These are phyloP conservation scores for Microbotryomycetes sp. DNA, from an alignment of 1,284 basidiomycete genomes.

Conservation along the genomic window DNA sequence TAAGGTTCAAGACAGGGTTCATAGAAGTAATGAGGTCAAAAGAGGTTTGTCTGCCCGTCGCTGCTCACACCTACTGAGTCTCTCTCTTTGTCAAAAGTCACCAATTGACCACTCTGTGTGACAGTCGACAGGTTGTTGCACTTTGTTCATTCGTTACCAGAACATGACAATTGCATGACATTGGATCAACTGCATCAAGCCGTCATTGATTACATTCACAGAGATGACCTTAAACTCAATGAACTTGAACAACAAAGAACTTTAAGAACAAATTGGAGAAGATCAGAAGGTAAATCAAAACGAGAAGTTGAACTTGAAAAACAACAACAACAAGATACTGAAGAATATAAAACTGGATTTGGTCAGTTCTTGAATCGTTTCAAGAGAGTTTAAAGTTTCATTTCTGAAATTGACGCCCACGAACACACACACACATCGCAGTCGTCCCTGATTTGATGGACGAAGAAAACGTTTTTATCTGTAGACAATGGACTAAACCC, in stretches of 20 bases:
- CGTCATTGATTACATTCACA: slow-evolving; percentile 25
- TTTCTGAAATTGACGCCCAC: not conserved
- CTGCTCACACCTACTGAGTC: no score
- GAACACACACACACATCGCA: no score
- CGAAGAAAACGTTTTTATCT: slow-evolving; percentile 27
- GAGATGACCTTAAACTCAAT: slow-evolving; percentile 23
- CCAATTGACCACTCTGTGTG: not conserved
- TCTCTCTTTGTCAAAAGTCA: not conserved
- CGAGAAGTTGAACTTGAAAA: slow-evolving; percentile 30
- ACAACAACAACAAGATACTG: slow-evolving; percentile 9
- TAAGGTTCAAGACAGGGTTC: slow-evolving; percentile 19
- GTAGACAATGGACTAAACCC: slow-evolving; percentile 28
- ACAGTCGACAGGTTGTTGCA: slow-evolving; percentile 30
- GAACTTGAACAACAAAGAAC: slow-evolving; percentile 22
- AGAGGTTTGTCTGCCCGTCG: slow-evolving; percentile 2
- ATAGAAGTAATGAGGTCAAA: slow-evolving; percentile 17
- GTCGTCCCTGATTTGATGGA: slow-evolving; percentile 29
- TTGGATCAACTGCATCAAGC: slow-evolving; percentile 26
- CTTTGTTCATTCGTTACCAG: slow-evolving; percentile 27
- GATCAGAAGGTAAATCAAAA: slow-evolving; percentile 30
- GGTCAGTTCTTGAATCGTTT: slow-evolving; percentile 8
- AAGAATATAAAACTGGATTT: slow-evolving; percentile 30
- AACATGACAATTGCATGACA: slow-evolving; percentile 21
- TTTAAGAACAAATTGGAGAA: slow-evolving; percentile 21
- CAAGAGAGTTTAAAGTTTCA: not conserved